Percentiles rank a stretch among this genome's conserved stretches.
These are phyloP conservation scores for Allomyces arbusculus DNA, from an alignment of 192 early-diverging fungal genomes.

Conservation along the genomic window DNA sequence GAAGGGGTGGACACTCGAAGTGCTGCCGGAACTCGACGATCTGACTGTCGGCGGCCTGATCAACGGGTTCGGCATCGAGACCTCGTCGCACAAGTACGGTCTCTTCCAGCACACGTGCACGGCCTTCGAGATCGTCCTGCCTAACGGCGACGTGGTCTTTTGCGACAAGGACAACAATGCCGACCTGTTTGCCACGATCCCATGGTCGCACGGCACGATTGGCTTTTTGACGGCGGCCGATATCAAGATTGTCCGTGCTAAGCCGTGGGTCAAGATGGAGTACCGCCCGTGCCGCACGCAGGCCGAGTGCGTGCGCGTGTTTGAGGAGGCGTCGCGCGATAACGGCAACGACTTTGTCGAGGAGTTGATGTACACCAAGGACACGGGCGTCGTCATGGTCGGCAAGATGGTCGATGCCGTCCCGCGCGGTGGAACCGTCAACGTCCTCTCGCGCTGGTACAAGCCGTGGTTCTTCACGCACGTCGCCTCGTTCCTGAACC, in stretches of 20 bases:
- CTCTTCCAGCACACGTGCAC: conserved; percentile 13
- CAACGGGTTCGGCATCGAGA: conserved; percentile 17
- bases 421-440: conserved; percentile 7
- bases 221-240: conserved; percentile 17
- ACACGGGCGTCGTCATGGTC: conserved; percentile 16
- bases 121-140: conserved; percentile 14
- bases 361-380: conserved; percentile 13
- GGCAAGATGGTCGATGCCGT: conserved; percentile 14
- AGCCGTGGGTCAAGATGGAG: conserved; percentile 14
- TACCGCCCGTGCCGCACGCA: conserved; percentile 12
- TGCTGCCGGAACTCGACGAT: conserved; percentile 18
- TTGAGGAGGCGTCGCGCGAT: neutral
- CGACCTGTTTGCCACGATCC: conserved; percentile 17
- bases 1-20: conserved; percentile 13
- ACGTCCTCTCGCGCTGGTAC: conserved; percentile 13
- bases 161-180: conserved; percentile 13
- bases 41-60: conserved; percentile 20
- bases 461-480: conserved; percentile 25
- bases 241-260: conserved; percentile 17
- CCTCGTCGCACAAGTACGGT: conserved; percentile 20
- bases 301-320: conserved; percentile 13
- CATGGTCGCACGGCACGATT: conserved; percentile 18
- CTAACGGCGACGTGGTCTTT: conserved; percentile 13
- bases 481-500: conserved; percentile 8
- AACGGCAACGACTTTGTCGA: conserved; percentile 9